Conservation (phyloP, 345 rosid species). For the Brassica nigra region DNA sequence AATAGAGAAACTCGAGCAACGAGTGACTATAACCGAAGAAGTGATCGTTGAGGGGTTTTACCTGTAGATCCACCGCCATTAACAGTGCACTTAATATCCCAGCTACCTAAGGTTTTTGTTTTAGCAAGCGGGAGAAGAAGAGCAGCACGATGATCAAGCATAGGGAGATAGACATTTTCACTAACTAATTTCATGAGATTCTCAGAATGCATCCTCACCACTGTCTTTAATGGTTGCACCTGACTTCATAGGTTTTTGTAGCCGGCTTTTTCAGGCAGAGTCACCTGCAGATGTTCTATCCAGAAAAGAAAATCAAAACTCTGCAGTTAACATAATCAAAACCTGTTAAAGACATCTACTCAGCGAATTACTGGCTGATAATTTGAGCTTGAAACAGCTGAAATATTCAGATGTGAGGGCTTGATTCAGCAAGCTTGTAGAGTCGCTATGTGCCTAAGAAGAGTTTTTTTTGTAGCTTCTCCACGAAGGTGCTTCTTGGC, state of each 20-base stretch:
- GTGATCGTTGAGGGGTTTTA: constrained; percentile 34
- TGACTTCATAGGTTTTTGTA: background rate
- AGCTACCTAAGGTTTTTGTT: constrained; percentile 91
- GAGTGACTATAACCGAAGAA: constrained; percentile 2
- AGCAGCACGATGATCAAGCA: constrained; percentile 95
- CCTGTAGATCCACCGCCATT: constrained; percentile 95
- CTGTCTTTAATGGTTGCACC: background rate
- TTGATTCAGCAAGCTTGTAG: too few relatives aligned
- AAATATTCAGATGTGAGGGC: too few relatives aligned
- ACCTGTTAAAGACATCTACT: background rate
- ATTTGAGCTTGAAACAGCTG: too few relatives aligned
- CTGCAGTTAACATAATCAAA: background rate
- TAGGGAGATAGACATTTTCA: constrained; percentile 71
- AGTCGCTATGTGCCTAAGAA: too few relatives aligned
- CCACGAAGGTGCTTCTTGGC: too few relatives aligned
- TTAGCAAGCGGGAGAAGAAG: constrained; percentile 88
- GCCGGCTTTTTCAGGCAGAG: background rate
- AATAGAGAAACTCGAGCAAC: background rate
- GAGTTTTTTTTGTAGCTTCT: too few relatives aligned
- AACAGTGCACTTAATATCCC: constrained; percentile 86
- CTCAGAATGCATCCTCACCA: background rate
- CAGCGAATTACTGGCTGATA: background rate
- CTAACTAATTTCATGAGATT: background rate
- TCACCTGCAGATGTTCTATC: background rate
- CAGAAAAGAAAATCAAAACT: background rate